Percentiles rank a stretch among this genome's conserved stretches.
Evolutionary conservation across 108 stramenopile species (phyloP).

Genomic region (Skeletonema potamos): DNA sequence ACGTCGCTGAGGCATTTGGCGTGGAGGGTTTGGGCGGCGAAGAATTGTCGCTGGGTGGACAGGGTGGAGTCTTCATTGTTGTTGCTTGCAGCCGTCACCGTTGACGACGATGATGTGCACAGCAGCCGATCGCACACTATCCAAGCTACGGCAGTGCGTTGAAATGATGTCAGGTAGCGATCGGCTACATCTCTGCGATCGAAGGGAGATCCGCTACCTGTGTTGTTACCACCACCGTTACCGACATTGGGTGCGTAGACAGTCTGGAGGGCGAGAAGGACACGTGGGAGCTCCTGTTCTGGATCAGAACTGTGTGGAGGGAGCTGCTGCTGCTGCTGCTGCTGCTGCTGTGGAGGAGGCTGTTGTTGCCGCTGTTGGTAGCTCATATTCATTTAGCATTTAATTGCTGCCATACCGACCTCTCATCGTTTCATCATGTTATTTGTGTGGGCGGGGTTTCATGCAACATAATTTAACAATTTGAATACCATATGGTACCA

Average conservation of each 20-base stretch:
- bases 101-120: conserved; percentile 5
- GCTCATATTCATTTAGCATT: conserved; percentile 1
- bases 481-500: too few relatives aligned
- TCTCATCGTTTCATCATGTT: too few relatives aligned
- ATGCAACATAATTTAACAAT: too few relatives aligned
- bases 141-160: conserved; percentile 68
- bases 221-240: not conserved
- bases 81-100: not conserved
- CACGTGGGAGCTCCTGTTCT: conserved; percentile 67
- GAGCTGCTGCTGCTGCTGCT: conserved; percentile 30
- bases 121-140: conserved; percentile 81
- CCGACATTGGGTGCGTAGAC: conserved; percentile 57
- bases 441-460: too few relatives aligned
- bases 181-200: conserved; percentile 76
- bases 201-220: conserved; percentile 36
- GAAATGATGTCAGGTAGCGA: conserved; percentile 78
- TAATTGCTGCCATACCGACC: not conserved
- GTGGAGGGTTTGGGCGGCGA: conserved; percentile 87
- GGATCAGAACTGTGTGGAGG: conserved; percentile 73
- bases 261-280: conserved; percentile 66
- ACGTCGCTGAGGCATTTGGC: conserved; percentile 75
- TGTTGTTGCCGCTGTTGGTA: conserved; percentile 3
- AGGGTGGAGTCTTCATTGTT: conserved; percentile 3
- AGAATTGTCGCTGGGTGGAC: conserved; percentile 73
- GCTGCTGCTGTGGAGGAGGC: conserved; percentile 7